These are phyloP conservation scores for Blastomyces parvus DNA, from an alignment of 2,329 filamentous ascomycete genomes.

Conservation along the genomic window DNA sequence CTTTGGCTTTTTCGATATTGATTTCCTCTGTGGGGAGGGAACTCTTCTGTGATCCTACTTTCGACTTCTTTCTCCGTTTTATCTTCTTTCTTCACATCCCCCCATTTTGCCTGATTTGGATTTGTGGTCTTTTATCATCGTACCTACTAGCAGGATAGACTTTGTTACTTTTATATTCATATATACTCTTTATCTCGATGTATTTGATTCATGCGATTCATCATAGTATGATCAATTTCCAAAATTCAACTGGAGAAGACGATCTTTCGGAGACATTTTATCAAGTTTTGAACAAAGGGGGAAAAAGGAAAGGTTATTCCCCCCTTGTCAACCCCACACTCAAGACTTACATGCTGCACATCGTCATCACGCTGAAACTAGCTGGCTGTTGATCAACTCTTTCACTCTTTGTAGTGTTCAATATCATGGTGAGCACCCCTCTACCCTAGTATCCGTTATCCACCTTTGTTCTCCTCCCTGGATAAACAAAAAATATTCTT, in stretches of 20 bases:
- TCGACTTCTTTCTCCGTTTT: not conserved
- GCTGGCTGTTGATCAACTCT: not conserved
- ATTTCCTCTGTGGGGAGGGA: not conserved
- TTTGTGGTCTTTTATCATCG: not conserved
- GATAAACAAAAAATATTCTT: too few relatives aligned
- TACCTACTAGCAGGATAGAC: not conserved
- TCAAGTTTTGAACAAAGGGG: not conserved
- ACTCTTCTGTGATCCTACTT: not conserved
- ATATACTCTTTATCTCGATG: not conserved
- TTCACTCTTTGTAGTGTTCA: not conserved
- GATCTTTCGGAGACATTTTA: not conserved
- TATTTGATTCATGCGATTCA: not conserved
- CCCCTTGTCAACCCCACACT: not conserved
- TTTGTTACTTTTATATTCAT: not conserved
- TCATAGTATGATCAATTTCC: not conserved
- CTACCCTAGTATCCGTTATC: too few relatives aligned
- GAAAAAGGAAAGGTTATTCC: not conserved
- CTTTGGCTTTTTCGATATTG: not conserved
- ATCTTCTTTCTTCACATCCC: not conserved
- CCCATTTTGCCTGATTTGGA: not conserved
- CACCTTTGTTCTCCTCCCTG: too few relatives aligned
- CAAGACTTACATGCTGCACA: not conserved
- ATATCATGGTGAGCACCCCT: too few relatives aligned
- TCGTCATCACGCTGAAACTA: not conserved
- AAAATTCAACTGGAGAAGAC: not conserved